Evolutionary conservation across 1,284 basidiomycete genomes (phyloP).

Genomic region (Melampsora occidentalis): DNA sequence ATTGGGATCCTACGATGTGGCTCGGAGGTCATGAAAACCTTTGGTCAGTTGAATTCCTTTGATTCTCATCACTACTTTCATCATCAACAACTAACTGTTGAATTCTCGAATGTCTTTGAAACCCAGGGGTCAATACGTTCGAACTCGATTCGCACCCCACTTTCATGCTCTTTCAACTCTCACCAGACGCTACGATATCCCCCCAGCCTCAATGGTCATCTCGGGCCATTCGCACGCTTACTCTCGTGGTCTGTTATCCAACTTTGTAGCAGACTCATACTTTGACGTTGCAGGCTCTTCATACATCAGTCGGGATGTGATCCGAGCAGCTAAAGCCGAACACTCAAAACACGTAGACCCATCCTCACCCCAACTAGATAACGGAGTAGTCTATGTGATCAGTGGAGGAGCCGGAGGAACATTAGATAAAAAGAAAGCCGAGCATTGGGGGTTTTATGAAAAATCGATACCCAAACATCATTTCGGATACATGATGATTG

Average conservation of each 20-base stretch:
- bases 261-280: slow-evolving; percentile 43
- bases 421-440: slow-evolving; percentile 46
- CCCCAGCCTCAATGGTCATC: slow-evolving; percentile 45
- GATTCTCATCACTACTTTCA: too few species aligned
- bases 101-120: neutral
- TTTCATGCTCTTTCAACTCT: slow-evolving; percentile 42
- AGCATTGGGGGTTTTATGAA: slow-evolving; percentile 49
- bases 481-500: too few species aligned
- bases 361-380: slow-evolving; percentile 31
- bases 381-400: slow-evolving; percentile 46
- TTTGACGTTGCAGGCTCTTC: slow-evolving; percentile 36
- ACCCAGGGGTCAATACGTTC: slow-evolving; percentile 47
- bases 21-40: slow-evolving; percentile 44
- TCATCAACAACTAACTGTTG: too few species aligned
- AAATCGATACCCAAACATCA: too few species aligned
- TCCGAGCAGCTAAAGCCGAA: slow-evolving; percentile 36
- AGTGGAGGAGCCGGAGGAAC: slow-evolving; percentile 47
- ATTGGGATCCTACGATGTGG: slow-evolving; percentile 48
- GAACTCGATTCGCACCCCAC: slow-evolving; percentile 46
- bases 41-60: slow-evolving; percentile 47
- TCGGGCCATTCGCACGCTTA: slow-evolving; percentile 48
- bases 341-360: slow-evolving; percentile 43
- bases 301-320: slow-evolving; percentile 16
- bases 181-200: slow-evolving; percentile 41
- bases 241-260: slow-evolving; percentile 48